Evolutionary conservation across 345 rosid genomes (phyloP), one percentile per base, ranked within the genome.

Genomic region (Carallia pectinifolia): DNA sequence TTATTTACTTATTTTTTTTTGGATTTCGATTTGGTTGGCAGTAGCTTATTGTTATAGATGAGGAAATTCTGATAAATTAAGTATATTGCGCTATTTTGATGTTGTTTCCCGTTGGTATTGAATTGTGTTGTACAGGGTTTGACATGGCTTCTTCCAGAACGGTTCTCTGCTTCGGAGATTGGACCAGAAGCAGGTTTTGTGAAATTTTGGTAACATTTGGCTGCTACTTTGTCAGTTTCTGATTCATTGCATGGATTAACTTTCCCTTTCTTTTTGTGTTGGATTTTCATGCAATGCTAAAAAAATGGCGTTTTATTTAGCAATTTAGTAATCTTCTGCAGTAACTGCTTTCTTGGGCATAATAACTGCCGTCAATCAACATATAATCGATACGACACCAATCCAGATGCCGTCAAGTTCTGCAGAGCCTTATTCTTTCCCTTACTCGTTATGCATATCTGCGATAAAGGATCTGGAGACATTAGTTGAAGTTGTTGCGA

Each of bases 131-230:
- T 70, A 37, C 90, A 94, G 98, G 98, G 97, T 82, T 76, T 94
- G 80, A 91, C 97, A 59, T 94, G 97, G 98, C 88, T 91, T 78
- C 91, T 93, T 74, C 95, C 93, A 1, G 96, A 89, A 82, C 81
- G 94, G 74, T 91, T 93, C 80, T 91, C 97, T 54, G 67, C 79
- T 76, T 91, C 98, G 78, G 97, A 89, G 87, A 93, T 93, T 68
- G 94, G 92, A 77, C 96, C 96, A 74, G 97, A 93, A 93, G 96
- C 98, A 91, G 98, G 97, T 93, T 93, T 86, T 88, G 90, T 90
- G 88, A 83, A 77, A 84, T 59, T 90, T 93, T 85, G 96, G 96
- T 87, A 90, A 89, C 98, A 74, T 74, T 85, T 86, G 81, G 76
- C 77, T 82, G 76, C 77, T 82, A 76, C 86, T 87, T 79, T 71